Percentiles rank a stretch among this genome's conserved stretches.
These are phyloP conservation scores for Phlebiopsis flavidoalba DNA, from an alignment of 768 basidiomycete genomes.

Conservation along the genomic window DNA sequence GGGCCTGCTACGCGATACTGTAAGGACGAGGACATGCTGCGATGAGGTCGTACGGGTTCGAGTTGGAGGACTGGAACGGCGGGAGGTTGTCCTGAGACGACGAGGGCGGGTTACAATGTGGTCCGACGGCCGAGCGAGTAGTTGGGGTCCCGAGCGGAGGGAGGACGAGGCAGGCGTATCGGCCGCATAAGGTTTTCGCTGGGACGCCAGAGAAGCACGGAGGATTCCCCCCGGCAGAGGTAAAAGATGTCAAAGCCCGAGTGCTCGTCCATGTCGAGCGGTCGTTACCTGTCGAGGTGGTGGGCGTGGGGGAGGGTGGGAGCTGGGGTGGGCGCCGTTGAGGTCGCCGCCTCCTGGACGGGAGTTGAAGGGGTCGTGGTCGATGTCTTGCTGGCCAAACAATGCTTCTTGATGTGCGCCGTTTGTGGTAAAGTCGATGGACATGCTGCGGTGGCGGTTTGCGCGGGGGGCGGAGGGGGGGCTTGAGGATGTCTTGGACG, in stretches of 20 bases:
- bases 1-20: constrained; percentile 68
- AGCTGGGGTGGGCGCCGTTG: constrained; percentile 23
- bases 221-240: constrained; percentile 39
- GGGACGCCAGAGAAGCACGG: constrained; percentile 42
- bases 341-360: constrained; percentile 38
- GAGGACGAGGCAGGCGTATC: constrained; percentile 69
- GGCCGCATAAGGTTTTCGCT: constrained; percentile 69
- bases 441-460: constrained; percentile 38
- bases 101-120: constrained; percentile 51
- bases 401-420: constrained; percentile 38
- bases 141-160: constrained; percentile 52
- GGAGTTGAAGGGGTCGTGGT: constrained; percentile 45
- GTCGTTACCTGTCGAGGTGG: constrained; percentile 48
- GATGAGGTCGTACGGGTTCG: constrained; percentile 62
- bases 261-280: constrained; percentile 54
- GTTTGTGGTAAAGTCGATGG: constrained; percentile 47
- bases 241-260: constrained; percentile 62
- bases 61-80: constrained; percentile 46
- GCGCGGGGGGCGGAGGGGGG: constrained; percentile 23
- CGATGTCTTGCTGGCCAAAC: constrained; percentile 53
- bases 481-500: constrained; percentile 42
- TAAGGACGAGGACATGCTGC: constrained; percentile 58
- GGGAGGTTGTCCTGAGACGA: constrained; percentile 60
- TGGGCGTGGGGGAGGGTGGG: constrained; percentile 30
- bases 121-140: constrained; percentile 53